These are phyloP conservation scores for Aegilops tauschii DNA, from an alignment of 176 grass and related monocot genomes.

Conservation along the genomic window DNA sequence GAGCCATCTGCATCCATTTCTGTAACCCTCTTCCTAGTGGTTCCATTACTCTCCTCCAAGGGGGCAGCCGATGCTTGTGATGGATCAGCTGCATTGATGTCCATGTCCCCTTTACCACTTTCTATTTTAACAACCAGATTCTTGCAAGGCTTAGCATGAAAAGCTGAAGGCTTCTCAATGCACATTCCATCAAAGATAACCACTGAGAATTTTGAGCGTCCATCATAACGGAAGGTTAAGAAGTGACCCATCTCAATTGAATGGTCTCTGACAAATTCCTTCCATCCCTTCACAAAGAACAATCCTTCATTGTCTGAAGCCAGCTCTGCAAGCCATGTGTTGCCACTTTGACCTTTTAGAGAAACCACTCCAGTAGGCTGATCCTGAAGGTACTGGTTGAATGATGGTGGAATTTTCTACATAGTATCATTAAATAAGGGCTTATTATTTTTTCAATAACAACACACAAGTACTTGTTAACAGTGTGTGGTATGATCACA, in stretches of 20 bases:
- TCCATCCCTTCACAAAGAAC: conserved; percentile 62
- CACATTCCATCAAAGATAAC: conserved; percentile 50
- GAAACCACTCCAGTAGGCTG: conserved; percentile 40
- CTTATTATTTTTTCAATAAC: background rate
- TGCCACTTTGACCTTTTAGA: conserved; percentile 58
- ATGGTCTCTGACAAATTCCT: conserved; percentile 65
- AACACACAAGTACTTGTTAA: background rate
- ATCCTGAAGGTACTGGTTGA: conserved; percentile 45
- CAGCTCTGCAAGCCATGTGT: conserved; percentile 53
- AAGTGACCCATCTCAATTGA: conserved; percentile 50
- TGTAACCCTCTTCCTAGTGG: conserved; percentile 22
- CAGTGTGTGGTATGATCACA: background rate
- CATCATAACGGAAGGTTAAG: conserved; percentile 65
- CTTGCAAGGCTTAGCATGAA: conserved; percentile 24
- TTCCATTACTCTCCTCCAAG: background rate
- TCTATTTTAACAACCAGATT: background rate
- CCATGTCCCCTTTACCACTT: conserved; percentile 11
- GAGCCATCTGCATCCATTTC: conserved; percentile 1
- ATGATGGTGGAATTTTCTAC: conserved; percentile 74
- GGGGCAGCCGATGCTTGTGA: conserved; percentile 1
- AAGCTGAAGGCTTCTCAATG: conserved; percentile 43
- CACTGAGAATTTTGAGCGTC: conserved; percentile 52
- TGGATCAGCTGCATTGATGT: background rate
- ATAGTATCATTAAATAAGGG: conserved; percentile 29
- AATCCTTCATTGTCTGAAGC: conserved; percentile 33